Conservation (phyloP, 2,329 filamentous ascomycete species). For the Ophiocordyceps unilateralis region DNA sequence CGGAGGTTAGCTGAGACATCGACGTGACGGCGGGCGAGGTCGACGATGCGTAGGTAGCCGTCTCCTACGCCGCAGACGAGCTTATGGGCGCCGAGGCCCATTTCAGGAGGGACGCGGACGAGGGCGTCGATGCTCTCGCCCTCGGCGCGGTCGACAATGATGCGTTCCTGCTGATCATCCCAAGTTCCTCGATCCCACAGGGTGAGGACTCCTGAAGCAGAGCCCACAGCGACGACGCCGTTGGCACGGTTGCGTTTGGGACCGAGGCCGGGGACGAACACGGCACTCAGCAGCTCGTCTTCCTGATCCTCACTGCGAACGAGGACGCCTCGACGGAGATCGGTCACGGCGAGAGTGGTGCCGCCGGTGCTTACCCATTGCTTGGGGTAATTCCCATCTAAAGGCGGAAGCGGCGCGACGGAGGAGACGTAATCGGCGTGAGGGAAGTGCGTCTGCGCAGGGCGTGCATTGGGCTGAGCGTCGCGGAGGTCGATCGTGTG, state of each 20-base stretch:
- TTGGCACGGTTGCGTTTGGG: constrained; percentile 48
- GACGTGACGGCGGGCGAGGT: constrained; percentile 58
- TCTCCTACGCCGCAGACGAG: constrained; percentile 70
- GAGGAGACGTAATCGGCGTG: constrained; percentile 90
- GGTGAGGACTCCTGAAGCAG: constrained; percentile 64
- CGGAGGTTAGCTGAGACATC: constrained; percentile 39
- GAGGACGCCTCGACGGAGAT: constrained; percentile 71
- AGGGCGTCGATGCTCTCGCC: constrained; percentile 74
- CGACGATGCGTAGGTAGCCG: constrained; percentile 60
- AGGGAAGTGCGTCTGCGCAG: constrained; percentile 65
- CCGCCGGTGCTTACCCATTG: constrained; percentile 92
- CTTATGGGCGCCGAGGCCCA: constrained; percentile 49
- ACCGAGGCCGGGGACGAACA: constrained; percentile 61
- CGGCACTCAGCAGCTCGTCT: constrained; percentile 72
- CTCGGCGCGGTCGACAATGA: constrained; percentile 52
- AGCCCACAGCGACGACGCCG: constrained; percentile 61
- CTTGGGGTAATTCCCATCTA: constrained; percentile 67
- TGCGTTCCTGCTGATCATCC: constrained; percentile 87
- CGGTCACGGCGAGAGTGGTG: constrained; percentile 77
- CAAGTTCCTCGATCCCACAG: constrained; percentile 89
- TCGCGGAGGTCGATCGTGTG: constrained; percentile 76
- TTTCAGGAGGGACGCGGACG: constrained; percentile 49
- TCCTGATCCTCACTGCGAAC: constrained; percentile 89
- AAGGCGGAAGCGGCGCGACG: constrained; percentile 65
- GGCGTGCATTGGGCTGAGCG: constrained; percentile 38